phyloP scores from a whole-genome alignment of 192 early-diverging fungal species.

The Cetraspora pellucida region DNA sequence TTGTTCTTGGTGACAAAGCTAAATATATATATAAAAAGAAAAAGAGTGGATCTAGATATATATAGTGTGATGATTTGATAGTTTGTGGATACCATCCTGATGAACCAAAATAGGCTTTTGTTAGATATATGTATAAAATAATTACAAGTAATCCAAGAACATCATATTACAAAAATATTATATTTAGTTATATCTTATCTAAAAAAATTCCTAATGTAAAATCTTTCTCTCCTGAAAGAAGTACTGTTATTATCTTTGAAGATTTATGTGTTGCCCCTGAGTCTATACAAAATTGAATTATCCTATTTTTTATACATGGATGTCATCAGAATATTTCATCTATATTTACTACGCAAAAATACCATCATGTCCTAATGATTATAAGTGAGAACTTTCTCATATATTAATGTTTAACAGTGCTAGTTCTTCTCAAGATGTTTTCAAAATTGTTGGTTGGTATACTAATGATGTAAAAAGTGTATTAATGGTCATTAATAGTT shows the following conservation, averaged over 20 bases:
- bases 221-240: neutral
- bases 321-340: neutral
- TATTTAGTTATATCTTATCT: no score
- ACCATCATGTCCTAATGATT: no score
- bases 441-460: no score
- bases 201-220: no score
- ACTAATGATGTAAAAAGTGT: no score
- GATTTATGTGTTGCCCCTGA: neutral
- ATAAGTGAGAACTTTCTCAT: no score
- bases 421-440: no score
- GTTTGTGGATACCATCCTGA: neutral
- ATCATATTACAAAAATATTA: no score
- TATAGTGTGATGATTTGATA: neutral
- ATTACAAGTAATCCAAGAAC: neutral
- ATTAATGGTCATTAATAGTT: no score
- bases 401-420: no score
- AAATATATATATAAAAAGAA: neutral
- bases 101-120: neutral
- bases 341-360: no score
- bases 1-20: neutral
- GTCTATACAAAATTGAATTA: conserved; percentile 1
- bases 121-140: neutral
- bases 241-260: neutral
- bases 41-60: neutral
- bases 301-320: neutral